These are phyloP conservation scores for Setaria viridis DNA, from an alignment of 202 grass and related monocot species.

Conservation along the genomic window DNA sequence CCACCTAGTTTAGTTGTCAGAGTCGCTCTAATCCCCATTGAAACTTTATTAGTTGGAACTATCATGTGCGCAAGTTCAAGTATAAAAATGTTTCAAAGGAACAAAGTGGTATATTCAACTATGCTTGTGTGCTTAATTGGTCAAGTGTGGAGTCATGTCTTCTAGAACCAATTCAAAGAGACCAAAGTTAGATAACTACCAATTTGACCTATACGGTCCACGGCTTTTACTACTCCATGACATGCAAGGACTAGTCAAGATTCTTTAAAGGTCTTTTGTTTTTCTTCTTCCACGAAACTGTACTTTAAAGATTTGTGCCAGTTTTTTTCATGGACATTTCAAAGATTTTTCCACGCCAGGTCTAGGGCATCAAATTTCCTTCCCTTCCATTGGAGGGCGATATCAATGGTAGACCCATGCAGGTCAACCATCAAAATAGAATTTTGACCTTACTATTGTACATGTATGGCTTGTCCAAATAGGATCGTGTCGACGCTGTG, in stretches of 20 bases:
- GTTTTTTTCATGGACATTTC: constrained; percentile 23
- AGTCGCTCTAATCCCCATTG: not conserved
- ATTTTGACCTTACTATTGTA: constrained; percentile 14
- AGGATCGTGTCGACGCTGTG: not conserved
- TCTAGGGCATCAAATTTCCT: constrained; percentile 28
- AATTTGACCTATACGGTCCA: constrained; percentile 8
- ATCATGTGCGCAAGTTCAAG: constrained; percentile 10
- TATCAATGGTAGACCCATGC: not conserved
- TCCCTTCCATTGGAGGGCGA: not conserved
- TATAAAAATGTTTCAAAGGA: not conserved
- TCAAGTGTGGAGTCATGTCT: constrained; percentile 8
- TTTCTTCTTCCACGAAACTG: not conserved
- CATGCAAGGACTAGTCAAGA: constrained; percentile 11
- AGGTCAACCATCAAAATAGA: constrained; percentile 18
- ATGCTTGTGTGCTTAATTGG: not conserved
- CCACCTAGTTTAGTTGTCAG: not conserved
- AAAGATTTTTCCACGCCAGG: constrained; percentile 36
- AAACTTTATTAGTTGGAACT: not conserved
- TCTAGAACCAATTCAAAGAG: constrained; percentile 43
- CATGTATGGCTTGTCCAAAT: not conserved
- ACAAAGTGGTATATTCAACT: not conserved
- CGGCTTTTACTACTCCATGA: not conserved
- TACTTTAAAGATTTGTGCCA: not conserved
- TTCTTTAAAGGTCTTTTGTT: constrained; percentile 18
- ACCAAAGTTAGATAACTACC: not conserved